A percentile compares a stretch with the other conserved stretches of the same genome.
Evolutionary conservation across 306 rosid species (phyloP).

Genomic region (Gynostemma pentaphyllum): DNA sequence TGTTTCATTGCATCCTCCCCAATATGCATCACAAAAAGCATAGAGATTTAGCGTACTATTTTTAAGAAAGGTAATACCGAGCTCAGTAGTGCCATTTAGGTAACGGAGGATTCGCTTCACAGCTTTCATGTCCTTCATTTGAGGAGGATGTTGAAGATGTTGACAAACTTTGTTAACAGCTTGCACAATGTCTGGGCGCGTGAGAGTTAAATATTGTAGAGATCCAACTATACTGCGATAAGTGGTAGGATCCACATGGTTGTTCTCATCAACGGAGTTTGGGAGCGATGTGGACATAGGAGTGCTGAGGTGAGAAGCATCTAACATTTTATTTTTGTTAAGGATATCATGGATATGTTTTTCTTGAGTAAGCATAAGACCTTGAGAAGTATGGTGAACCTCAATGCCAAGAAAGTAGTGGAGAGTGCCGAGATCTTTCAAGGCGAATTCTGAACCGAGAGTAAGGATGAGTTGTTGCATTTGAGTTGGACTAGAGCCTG

Average conservation of each 20-base stretch:
- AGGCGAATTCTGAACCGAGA: background rate
- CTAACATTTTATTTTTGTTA: background rate
- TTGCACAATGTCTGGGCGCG: background rate
- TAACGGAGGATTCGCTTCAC: background rate
- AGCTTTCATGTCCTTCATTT: background rate
- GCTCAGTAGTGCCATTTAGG: background rate
- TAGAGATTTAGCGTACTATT: too few relatives aligned
- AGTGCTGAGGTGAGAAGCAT: background rate
- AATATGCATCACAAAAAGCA: background rate
- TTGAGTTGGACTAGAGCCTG: background rate
- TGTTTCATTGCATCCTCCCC: background rate
- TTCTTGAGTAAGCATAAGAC: background rate
- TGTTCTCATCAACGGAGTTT: background rate
- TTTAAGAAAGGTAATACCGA: background rate
- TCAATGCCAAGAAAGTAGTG: background rate
- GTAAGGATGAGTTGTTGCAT: background rate
- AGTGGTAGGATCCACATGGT: too few relatives aligned
- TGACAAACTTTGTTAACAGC: background rate
- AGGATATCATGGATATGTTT: background rate
- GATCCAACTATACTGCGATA: background rate
- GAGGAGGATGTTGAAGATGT: background rate
- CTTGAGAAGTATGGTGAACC: background rate
- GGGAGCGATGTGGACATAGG: background rate
- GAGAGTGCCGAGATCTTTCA: background rate
- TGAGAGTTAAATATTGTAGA: background rate